Evolutionary conservation across 495 filamentous ascomycete species (phyloP), one percentile per base, ranked within the genome.

Genomic region (Neurospora tetraspora): DNA sequence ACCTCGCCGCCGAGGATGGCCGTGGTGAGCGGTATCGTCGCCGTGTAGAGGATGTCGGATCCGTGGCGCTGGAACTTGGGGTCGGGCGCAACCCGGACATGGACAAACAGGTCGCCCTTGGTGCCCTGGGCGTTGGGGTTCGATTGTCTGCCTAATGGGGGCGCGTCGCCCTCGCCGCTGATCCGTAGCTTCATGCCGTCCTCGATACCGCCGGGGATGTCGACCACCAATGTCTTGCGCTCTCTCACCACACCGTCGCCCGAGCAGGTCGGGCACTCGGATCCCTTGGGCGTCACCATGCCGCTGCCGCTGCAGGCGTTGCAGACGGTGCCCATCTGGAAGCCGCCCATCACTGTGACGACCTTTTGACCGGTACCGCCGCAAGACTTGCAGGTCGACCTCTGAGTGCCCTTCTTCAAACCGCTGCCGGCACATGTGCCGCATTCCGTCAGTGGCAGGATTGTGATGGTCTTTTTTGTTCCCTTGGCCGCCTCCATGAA

Each of bases 401-500:
- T 84, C 77, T 90, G 89, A 18, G 91, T 86, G 3, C 94, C 94
- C 59, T 89, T 81, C 83, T 97, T 98, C 83, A 99, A 68, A 12
- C 96, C 96, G 77, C 85, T 91, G 59, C 96, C 96, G 18, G 81
- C 82, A 79, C 96, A 99, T 2, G 92, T 94, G 72, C 88, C 87
- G 76, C 96, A 99, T 73, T 90, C 84, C 6, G 89, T 86, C 72
- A 96, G 79, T 11, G 96, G 94, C 9, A 89, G 90, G 74, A 96
- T 91, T 72, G 82, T 86, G 45, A 99, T 92, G 27, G 92, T 89
- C 80, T 95, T 92, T 69, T 81, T 88, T 31, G 89, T 89, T 12
- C 96, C 96, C 82, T 94, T 97, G 20, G 96, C 96, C 6, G 96
- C 94, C 74, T 99, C 96, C 91, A 94, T 93, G 80, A 99, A 99